Evolutionary conservation across 139 green algal species (phyloP), one percentile per base, ranked within the genome.

Genomic region (Marvania coccoides): DNA sequence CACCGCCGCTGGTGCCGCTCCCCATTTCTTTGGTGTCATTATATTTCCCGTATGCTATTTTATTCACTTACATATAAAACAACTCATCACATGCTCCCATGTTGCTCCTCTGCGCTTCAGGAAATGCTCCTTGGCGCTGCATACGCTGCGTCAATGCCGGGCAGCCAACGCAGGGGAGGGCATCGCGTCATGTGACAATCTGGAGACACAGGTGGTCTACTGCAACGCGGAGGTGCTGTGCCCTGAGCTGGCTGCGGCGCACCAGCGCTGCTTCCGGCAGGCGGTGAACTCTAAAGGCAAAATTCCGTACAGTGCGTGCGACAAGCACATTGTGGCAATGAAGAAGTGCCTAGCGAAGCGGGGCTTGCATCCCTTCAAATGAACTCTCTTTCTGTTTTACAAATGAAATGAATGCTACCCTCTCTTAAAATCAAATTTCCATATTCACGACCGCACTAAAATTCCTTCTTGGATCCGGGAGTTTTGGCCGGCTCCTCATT

Each of bases 131-230:
- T 12, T 59, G 37, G 48, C 48, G 10, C 19, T 59, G 9, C 9
- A 59, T 40, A 59, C 48, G 19, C 12, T 59, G 37, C 48, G 37
- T 9, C 9, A 59, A 8, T 59, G 48, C 12, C 48, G 48, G 30
- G 9, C 19, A 12, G 48, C 48, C 9, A 59, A 59, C 48, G n/a
- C n/a, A n/a, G 12, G 12, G 9, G 35, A 12, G 9, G 37, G 37
- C 48, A 9, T 31, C 9, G 35, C 48, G 10, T 19, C 15, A 4
- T 74, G 67, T 48, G 58, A 15, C 31, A 67, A 42, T 40, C 45
- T 74, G 15, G 67, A 65, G 4, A 67, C 45, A 5, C 67, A 74
- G 54, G 67, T 74, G 31, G 58, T 74, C 7, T 45, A 71, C 37
- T 76, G 69, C 60, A 28, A 69, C n/a, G 47, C 46, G 2, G 61